Evolutionary conservation across 257 asterid genomes (phyloP).

Genomic region (Handroanthus guayacan): DNA sequence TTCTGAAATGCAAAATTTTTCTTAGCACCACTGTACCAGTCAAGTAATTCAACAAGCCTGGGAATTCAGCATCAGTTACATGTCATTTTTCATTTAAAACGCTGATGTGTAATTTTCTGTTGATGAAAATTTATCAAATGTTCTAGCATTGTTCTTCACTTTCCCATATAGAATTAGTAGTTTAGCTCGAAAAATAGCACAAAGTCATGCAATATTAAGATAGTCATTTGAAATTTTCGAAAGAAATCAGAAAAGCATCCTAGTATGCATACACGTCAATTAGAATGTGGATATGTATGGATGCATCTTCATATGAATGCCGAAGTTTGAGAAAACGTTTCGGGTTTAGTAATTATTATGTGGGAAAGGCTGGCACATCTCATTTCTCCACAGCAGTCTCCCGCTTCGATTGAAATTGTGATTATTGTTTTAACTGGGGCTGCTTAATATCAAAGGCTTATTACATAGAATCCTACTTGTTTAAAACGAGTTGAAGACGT

Average conservation of each 20-base stretch:
- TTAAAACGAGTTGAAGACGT: too few relatives aligned
- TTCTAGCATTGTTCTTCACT: constrained; percentile 13
- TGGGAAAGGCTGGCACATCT: constrained; percentile 10
- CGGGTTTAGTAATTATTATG: constrained; percentile 19
- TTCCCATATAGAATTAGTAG: background rate
- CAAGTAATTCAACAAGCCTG: background rate
- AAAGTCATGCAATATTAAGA: background rate
- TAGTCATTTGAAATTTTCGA: background rate
- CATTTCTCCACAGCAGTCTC: constrained; percentile 31
- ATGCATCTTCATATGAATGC: constrained; percentile 4
- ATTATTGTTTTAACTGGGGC: too few relatives aligned
- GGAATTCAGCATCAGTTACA: constrained; percentile 5
- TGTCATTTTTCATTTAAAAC: background rate
- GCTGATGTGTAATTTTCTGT: background rate
- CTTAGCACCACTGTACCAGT: background rate
- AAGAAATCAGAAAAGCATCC: background rate
- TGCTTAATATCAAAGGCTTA: too few relatives aligned
- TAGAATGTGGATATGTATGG: background rate
- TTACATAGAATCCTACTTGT: too few relatives aligned
- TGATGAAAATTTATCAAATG: background rate
- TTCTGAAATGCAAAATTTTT: background rate
- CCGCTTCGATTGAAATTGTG: constrained; percentile 11
- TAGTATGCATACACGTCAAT: constrained; percentile 5
- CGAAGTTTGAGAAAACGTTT: constrained; percentile 11
- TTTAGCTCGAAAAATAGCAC: background rate